Conservation (phyloP, 2,329 filamentous ascomycete species). For the Fusarium sp. region DNA sequence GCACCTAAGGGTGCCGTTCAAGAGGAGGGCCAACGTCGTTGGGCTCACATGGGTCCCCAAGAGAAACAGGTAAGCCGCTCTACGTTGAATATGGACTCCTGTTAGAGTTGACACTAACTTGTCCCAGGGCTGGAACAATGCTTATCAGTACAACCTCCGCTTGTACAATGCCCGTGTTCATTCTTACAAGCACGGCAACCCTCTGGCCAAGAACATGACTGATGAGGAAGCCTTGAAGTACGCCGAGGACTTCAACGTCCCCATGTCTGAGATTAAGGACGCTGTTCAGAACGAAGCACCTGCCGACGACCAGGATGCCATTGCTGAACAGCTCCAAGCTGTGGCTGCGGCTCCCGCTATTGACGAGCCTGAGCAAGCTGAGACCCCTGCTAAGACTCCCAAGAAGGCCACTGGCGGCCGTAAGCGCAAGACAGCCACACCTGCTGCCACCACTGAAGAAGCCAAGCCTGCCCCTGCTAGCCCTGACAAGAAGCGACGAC, state of each 20-base stretch:
- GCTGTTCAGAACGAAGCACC: conserved; percentile 45
- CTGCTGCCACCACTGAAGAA: conserved; percentile 52
- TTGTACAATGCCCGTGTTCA: conserved; percentile 72
- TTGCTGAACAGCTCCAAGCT: conserved; percentile 67
- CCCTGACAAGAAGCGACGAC: conserved; percentile 71
- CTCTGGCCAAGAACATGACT: conserved; percentile 66
- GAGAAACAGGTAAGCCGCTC: conserved; percentile 69
- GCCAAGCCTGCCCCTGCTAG: conserved; percentile 58
- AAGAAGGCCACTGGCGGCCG: conserved; percentile 62
- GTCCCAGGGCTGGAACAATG: conserved; percentile 67
- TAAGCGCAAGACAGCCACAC: conserved; percentile 66
- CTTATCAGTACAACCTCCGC: conserved; percentile 73
- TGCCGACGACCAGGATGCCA: conserved; percentile 63
- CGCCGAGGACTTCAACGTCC: conserved; percentile 66
- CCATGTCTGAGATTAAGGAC: conserved; percentile 60
- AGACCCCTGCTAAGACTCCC: conserved; percentile 63
- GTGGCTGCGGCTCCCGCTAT: conserved; percentile 47
- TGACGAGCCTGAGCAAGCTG: conserved; percentile 55
- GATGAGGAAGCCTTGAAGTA: conserved; percentile 69
- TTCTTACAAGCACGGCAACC: conserved; percentile 70
- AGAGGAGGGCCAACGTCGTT: conserved; percentile 85
- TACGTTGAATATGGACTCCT: background rate
- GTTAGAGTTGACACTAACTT: background rate
- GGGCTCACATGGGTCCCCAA: conserved; percentile 77
- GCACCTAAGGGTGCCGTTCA: conserved; percentile 87